Conservation (phyloP, 2,329 filamentous ascomycete genomes). For the Pseudogymnoascus sp. region DNA sequence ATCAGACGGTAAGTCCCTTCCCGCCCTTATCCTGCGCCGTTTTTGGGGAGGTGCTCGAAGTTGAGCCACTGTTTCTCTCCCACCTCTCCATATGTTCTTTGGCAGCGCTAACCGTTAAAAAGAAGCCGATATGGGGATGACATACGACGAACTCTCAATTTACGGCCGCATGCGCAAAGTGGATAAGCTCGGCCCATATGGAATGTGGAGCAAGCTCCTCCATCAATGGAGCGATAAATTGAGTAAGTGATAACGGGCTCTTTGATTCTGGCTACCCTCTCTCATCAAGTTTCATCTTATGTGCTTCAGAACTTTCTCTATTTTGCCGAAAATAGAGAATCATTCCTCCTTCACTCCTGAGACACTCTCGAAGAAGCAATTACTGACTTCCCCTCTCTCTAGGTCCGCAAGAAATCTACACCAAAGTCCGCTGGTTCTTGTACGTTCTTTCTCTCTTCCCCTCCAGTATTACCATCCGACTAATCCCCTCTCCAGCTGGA, state of each 20-base stretch:
- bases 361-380: slow-evolving; percentile 27
- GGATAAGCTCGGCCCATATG: slow-evolving; percentile 39
- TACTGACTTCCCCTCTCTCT: slow-evolving; percentile 5
- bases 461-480: not conserved
- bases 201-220: slow-evolving; percentile 38
- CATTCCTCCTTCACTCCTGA: slow-evolving; percentile 18
- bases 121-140: slow-evolving; percentile 44
- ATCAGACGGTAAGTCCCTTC: slow-evolving; percentile 25
- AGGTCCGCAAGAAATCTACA: slow-evolving; percentile 19
- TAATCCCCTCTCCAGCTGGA: not conserved
- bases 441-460: not conserved
- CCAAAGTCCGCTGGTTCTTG: not conserved
- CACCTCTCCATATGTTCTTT: not conserved
- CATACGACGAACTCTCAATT: slow-evolving; percentile 38
- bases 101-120: not conserved
- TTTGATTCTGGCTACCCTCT: slow-evolving; percentile 17
- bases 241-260: slow-evolving; percentile 38
- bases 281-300: not conserved
- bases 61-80: slow-evolving; percentile 26
- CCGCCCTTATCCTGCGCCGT: not conserved
- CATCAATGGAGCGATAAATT: slow-evolving; percentile 36
- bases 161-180: slow-evolving; percentile 38
- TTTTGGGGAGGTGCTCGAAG: slow-evolving; percentile 11
- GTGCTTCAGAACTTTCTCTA: not conserved
- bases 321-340: not conserved